These are phyloP conservation scores for Gentiana macrophylla DNA, from an alignment of 257 asterid genomes.

Conservation along the genomic window DNA sequence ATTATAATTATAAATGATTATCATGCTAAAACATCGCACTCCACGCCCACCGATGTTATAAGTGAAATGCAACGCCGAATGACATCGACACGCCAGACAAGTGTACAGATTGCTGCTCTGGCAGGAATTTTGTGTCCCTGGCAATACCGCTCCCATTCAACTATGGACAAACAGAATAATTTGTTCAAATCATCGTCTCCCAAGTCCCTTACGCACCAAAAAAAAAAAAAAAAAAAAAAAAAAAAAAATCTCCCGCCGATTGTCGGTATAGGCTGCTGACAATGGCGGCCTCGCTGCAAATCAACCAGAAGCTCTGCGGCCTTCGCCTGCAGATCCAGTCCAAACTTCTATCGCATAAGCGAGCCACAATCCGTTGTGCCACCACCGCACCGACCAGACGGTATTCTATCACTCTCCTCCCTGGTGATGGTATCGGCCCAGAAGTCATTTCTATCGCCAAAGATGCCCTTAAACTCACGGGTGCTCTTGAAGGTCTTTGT, in stretches of 20 bases:
- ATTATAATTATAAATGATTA: no score
- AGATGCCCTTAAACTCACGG: constrained; percentile 50
- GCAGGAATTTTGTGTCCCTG: no score
- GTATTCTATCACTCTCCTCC: constrained; percentile 77
- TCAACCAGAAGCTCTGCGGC: constrained; percentile 25
- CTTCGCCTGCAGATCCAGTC: constrained; percentile 18
- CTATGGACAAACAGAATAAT: no score
- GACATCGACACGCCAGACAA: no score
- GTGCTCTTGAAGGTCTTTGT: constrained; percentile 61
- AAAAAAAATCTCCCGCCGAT: background rate
- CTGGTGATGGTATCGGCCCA: constrained; percentile 97
- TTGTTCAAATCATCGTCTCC: no score
- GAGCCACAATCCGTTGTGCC: constrained; percentile 48
- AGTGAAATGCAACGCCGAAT: no score
- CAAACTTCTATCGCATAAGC: constrained; percentile 25
- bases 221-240: no score
- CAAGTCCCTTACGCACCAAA: no score
- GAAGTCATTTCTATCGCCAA: constrained; percentile 84
- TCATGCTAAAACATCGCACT: no score
- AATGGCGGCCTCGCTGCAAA: constrained; percentile 65
- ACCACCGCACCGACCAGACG: constrained; percentile 41
- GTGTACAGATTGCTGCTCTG: no score
- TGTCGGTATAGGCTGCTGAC: background rate
- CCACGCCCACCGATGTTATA: no score
- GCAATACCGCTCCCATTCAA: no score